These are phyloP conservation scores for Peronosclerospora sorghi DNA, from an alignment of 352 stramenopile genomes.

Conservation along the genomic window DNA sequence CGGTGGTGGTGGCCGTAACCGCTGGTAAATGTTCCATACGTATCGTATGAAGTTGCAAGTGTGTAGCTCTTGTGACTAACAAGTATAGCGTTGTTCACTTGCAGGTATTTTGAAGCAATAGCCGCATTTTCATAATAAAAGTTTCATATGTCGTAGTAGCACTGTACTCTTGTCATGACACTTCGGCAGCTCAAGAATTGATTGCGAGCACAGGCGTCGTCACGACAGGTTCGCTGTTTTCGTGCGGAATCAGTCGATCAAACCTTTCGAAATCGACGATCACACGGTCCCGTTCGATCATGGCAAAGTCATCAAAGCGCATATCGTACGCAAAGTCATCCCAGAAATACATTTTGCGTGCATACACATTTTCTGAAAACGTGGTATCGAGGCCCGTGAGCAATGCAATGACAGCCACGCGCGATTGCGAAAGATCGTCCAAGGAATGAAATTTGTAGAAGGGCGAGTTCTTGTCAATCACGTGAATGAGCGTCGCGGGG, in stretches of 20 bases:
- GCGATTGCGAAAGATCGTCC: conserved; percentile 57
- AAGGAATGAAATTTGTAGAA: conserved; percentile 70
- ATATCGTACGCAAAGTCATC: conserved; percentile 77
- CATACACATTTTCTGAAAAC: conserved; percentile 79
- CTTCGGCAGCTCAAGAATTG: conserved; percentile 2
- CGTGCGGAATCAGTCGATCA: conserved; percentile 36
- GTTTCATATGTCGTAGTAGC: not conserved
- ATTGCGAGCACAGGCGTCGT: conserved; percentile 16
- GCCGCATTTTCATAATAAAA: no score
- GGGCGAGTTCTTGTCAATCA: conserved; percentile 67
- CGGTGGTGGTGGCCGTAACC: conserved; percentile 28
- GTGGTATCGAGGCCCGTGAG: conserved; percentile 78
- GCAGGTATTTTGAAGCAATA: no score
- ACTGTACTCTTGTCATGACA: not conserved
- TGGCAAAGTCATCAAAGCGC: conserved; percentile 68
- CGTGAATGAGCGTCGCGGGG: conserved; percentile 69
- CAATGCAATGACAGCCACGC: conserved; percentile 65
- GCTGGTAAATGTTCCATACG: conserved; percentile 32
- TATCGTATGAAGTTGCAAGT: not conserved
- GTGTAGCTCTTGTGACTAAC: not conserved
- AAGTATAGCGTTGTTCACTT: no score
- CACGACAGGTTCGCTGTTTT: conserved; percentile 14
- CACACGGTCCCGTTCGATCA: conserved; percentile 52
- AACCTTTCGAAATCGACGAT: conserved; percentile 64
- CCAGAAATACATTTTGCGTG: conserved; percentile 83